Conservation (phyloP, 139 green algal species). For the Coccomyxa sp. region DNA sequence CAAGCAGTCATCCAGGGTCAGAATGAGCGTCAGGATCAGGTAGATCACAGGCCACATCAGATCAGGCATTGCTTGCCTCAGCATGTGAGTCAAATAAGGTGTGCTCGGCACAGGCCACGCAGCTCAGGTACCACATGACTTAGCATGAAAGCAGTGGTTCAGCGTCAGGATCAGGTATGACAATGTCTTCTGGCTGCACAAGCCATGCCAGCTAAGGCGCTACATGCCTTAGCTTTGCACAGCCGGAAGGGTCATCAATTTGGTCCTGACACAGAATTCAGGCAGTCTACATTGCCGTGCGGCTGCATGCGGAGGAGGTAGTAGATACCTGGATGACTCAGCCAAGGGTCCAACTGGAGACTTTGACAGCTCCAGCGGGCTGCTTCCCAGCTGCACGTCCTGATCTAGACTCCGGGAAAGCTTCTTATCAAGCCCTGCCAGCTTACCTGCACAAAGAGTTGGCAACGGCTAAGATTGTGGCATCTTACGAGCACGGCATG, state of each 20-base stretch:
- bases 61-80: too few relatives aligned
- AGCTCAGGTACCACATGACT: too few relatives aligned
- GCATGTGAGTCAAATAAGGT: too few relatives aligned
- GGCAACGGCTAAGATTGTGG: neutral
- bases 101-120: too few relatives aligned
- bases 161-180: neutral
- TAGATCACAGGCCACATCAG: too few relatives aligned
- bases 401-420: conserved; percentile 87
- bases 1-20: too few relatives aligned
- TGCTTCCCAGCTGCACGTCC: conserved; percentile 72
- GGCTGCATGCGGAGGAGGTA: neutral
- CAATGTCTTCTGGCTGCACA: neutral
- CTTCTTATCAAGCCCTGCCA: conserved; percentile 97
- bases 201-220: neutral
- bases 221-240: neutral
- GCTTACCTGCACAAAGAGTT: conserved; percentile 74
- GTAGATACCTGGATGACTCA: conserved; percentile 57
- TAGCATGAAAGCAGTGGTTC: neutral
- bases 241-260: neutral
- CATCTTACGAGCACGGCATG: neutral
- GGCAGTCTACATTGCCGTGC: neutral
- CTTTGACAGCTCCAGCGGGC: conserved; percentile 65
- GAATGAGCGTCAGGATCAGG: too few relatives aligned
- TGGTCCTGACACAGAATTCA: neutral
- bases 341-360: conserved; percentile 85